These are phyloP conservation scores for Kuraishia capsulata DNA, from an alignment of 805 yeast genomes.

Conservation along the genomic window DNA sequence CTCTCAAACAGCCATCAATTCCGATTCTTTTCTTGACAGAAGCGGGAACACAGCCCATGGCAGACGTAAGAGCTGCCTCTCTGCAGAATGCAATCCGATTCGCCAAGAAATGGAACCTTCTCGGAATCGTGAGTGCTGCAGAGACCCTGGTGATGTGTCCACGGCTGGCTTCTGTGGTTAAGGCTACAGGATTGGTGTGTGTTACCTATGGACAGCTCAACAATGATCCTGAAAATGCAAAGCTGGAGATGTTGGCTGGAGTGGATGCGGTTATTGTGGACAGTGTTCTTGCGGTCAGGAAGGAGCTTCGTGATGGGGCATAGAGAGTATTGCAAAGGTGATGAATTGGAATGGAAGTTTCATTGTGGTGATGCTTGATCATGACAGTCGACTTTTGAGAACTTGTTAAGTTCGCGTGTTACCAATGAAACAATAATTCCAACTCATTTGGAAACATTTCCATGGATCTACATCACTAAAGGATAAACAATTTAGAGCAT, in stretches of 20 bases:
- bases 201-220: constrained; percentile 84
- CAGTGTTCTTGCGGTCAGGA: constrained; percentile 86
- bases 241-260: constrained; percentile 83
- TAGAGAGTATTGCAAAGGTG: too few relatives aligned
- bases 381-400: too few relatives aligned
- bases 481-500: too few relatives aligned
- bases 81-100: constrained; percentile 87
- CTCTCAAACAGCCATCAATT: constrained; percentile 87
- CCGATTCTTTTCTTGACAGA: constrained; percentile 89
- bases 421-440: too few relatives aligned
- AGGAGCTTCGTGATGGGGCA: constrained; percentile 43
- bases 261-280: constrained; percentile 99
- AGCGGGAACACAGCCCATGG: constrained; percentile 77
- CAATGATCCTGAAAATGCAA: constrained; percentile 77
- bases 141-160: constrained; percentile 84
- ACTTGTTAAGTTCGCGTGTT: too few relatives aligned
- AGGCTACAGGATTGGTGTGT: constrained; percentile 84
- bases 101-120: constrained; percentile 81
- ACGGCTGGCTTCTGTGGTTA: constrained; percentile 82
- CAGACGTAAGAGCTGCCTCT: constrained; percentile 81
- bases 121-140: constrained; percentile 89
- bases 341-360: too few relatives aligned
- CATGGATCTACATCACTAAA: too few relatives aligned
- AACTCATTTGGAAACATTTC: too few relatives aligned
- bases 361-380: too few relatives aligned